Evolutionary conservation across 768 basidiomycete genomes (phyloP), one percentile per base, ranked within the genome.

Genomic region (Suillus fuscotomentosus): DNA sequence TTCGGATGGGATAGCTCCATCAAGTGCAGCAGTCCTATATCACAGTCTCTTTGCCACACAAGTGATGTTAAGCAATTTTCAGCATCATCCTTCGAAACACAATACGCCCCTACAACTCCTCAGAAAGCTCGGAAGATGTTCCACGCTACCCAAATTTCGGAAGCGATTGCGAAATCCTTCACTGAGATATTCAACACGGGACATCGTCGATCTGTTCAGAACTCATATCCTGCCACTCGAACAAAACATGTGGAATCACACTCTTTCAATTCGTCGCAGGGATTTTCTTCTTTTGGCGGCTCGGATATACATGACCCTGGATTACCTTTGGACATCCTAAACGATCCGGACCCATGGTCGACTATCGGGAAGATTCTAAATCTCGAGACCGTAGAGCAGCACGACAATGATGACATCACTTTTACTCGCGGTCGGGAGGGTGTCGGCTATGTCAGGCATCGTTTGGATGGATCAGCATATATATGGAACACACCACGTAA

Each of bases 331-430:
- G 65, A 75, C 63, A 68, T 77, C 63, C 63, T 75, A 34, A 67
- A 70, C n/a, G 74, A 75, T 61, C 74, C 74, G 5, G 67, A 72
- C 55, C 74, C 74, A 15, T 75, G 74, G 74, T 68, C 69, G 54
- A 71, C 74, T 24, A 77, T 75, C n/a, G 70, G 69, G 34, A 71
- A 36, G 34, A 72, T 77, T 3, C 55, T 75, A 24, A 60, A 67
- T n/a, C 66, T 75, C 48, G 39, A 56, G 7, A 9, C 15, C 43
- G 17, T 47, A 11, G 17, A 45, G n/a, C 31, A 13, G 1, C 65
- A 48, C 10, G 4, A 27, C 57, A 39, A 54, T 22, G 36, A 60
- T 20, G 36, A 61, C 43, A 34, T 75, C 43, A 5, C 7, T 41
- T 71, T 72, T 53, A 74, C 72, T n/a, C 63, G 56, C 41, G 65